Percentiles rank a stretch among this genome's conserved stretches.
These are phyloP conservation scores for Cardiospermum halicacabum DNA, from an alignment of 345 rosid species.

Conservation along the genomic window DNA sequence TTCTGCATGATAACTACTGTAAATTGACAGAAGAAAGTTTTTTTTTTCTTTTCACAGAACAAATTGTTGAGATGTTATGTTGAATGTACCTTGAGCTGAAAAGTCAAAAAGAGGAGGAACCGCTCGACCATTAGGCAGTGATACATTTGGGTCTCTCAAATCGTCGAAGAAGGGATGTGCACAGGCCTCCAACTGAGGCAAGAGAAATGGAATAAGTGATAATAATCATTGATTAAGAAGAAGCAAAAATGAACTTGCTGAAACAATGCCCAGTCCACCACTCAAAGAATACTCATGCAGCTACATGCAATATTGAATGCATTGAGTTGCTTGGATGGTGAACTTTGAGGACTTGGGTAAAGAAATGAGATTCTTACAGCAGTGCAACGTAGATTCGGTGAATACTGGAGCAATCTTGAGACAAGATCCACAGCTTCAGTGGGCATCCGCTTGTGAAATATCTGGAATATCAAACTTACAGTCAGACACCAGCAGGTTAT, in stretches of 20 bases:
- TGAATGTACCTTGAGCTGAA: slow-evolving; percentile 73
- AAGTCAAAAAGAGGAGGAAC: slow-evolving; percentile 87
- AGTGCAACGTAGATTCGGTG: slow-evolving; percentile 69
- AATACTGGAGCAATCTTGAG: slow-evolving; percentile 84
- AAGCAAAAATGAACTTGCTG: not conserved
- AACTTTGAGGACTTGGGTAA: not conserved
- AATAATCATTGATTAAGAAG: not conserved
- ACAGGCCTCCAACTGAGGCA: slow-evolving; percentile 85
- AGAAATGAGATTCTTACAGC: slow-evolving; percentile 47
- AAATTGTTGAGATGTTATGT: not conserved
- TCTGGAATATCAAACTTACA: slow-evolving; percentile 33
- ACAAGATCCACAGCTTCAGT: slow-evolving; percentile 83
- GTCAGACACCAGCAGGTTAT: not conserved
- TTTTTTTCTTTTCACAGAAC: no score
- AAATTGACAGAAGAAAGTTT: not conserved
- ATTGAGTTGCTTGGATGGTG: not conserved
- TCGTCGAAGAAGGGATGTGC: slow-evolving; percentile 95
- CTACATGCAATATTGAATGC: not conserved
- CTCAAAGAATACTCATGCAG: not conserved
- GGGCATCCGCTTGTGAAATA: slow-evolving; percentile 66
- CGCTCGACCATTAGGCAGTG: slow-evolving; percentile 86
- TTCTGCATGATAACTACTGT: slow-evolving; percentile 45
- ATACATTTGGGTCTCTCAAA: slow-evolving; percentile 64
- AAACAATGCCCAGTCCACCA: not conserved
- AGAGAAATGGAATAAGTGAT: not conserved